Base-by-base conservation (phyloP, 805 yeast genomes). In the Huiozyma naganishii region DNA sequence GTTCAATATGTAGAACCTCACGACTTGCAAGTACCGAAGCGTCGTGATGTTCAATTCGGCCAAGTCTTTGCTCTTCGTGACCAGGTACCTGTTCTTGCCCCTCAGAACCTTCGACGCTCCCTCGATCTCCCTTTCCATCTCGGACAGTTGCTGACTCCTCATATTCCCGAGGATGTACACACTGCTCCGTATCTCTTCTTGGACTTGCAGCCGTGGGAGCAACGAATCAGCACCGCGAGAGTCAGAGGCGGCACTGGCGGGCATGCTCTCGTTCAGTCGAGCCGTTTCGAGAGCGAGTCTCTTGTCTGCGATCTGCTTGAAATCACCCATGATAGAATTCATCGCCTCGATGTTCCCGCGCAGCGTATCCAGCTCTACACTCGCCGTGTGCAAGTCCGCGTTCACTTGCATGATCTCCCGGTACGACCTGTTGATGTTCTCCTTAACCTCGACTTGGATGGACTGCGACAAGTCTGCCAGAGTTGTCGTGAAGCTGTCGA, bases 61-160 rank as follows among this genome's bases (percentile, higher is more conserved):
- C 96, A 96, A 89, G 40, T 88, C 73, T 2, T 83, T 82, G 58
- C 87, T 78, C 53, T 88, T 92, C 7, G 79, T 74, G 13, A 86
- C 65, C 2, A 88, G 75, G 60, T 87, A 95, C 41, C 95, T 72
- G 4, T 89, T 92, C 10, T 45, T 48, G 12, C 42, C 41, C 28
- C 43, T 40, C 5, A 49, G 23, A 10, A 42, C 36, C 29, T 47
- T 37, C n/a, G 43, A 83, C 34, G 88, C 69, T n/a, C 95, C 94
- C 50, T 89, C 95, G 11, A 89, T 95, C 49, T 83, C 86, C 52
- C 78, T 78, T 61, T 81, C 87, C 41, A 88, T 64, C 7, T 76
- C 72, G 43, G 74, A 76, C 55, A 88, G 67, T 55, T 83, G 87
- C 37, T 70, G 69, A 11, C 79, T 83, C 95, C 96, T 87, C 69